Conservation (phyloP, 2,329 filamentous ascomycete genomes). For the Fusarium sp. region DNA sequence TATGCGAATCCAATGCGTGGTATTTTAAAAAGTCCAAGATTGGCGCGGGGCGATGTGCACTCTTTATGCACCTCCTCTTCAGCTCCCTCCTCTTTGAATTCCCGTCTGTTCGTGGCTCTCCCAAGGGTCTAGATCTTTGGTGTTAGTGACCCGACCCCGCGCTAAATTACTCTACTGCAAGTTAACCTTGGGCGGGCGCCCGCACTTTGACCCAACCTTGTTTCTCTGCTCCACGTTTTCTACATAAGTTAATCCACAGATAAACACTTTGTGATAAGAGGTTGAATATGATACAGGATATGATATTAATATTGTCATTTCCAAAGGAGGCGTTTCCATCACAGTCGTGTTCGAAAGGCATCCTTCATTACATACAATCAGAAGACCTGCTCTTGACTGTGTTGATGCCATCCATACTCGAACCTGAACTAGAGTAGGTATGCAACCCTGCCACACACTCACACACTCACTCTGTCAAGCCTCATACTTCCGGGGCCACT, state of each 20-base stretch:
- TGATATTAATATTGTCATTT: no score
- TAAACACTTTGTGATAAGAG: not conserved
- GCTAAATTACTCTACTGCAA: conserved; percentile 12
- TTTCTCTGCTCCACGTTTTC: conserved; percentile 22
- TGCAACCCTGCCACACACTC: conserved; percentile 13
- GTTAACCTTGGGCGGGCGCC: conserved; percentile 5
- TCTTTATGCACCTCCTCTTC: conserved; percentile 8
- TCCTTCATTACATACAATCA: no score
- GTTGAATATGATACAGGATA: no score
- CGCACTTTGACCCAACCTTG: conserved; percentile 31
- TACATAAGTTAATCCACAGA: not conserved
- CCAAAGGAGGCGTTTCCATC: no score
- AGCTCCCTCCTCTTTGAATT: not conserved
- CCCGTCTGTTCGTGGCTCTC: conserved; percentile 1
- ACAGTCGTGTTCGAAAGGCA: no score
- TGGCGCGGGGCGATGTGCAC: not conserved
- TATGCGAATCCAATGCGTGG: no score
- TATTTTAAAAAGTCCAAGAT: not conserved
- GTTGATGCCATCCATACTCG: not conserved
- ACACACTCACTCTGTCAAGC: not conserved
- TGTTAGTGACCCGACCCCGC: conserved; percentile 28
- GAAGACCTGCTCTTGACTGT: not conserved
- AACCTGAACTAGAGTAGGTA: not conserved
- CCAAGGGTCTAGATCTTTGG: conserved; percentile 31
- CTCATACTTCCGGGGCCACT: conserved; percentile 17